Conservation (phyloP, 352 stramenopile genomes). For the Pythium myriotylum region DNA sequence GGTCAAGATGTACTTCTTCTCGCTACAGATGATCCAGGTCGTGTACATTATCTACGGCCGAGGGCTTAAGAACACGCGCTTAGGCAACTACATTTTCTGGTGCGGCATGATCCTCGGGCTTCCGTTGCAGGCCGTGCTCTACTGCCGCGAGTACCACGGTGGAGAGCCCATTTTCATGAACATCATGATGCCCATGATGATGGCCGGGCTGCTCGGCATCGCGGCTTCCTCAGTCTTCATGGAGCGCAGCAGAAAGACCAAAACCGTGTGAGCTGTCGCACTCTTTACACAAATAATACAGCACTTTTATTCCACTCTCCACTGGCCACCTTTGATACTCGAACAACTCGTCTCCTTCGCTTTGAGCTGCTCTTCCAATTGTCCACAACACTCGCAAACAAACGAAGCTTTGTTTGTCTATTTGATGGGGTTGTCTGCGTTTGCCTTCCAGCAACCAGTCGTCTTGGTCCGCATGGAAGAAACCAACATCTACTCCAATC, state of each 20-base stretch:
- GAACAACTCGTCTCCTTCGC: too few relatives aligned
- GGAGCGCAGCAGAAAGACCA: conserved; percentile 29
- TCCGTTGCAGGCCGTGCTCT: conserved; percentile 76
- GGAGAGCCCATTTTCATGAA: conserved; percentile 81
- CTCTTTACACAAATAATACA: too few relatives aligned
- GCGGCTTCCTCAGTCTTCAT: conserved; percentile 54
- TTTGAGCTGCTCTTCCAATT: too few relatives aligned
- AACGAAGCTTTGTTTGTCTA: too few relatives aligned
- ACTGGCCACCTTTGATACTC: too few relatives aligned
- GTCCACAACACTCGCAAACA: too few relatives aligned
- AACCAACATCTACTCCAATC: too few relatives aligned
- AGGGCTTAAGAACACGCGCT: conserved; percentile 64
- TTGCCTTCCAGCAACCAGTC: too few relatives aligned
- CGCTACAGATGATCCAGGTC: conserved; percentile 95
- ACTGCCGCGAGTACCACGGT: conserved; percentile 80
- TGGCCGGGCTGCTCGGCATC: conserved; percentile 57
- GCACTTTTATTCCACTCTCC: too few relatives aligned
- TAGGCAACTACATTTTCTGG: conserved; percentile 87
- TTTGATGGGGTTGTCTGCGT: too few relatives aligned
- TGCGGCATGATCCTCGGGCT: conserved; percentile 74
- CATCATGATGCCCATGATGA: conserved; percentile 77
- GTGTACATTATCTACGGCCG: conserved; percentile 88
- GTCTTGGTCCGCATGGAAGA: too few relatives aligned
- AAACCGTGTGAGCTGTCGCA: too few relatives aligned
- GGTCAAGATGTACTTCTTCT: conserved; percentile 92